Percentiles rank a stretch among this genome's conserved stretches.
These are phyloP conservation scores for Afroboletus lepidellus DNA, from an alignment of 1,284 basidiomycete genomes.

Conservation along the genomic window DNA sequence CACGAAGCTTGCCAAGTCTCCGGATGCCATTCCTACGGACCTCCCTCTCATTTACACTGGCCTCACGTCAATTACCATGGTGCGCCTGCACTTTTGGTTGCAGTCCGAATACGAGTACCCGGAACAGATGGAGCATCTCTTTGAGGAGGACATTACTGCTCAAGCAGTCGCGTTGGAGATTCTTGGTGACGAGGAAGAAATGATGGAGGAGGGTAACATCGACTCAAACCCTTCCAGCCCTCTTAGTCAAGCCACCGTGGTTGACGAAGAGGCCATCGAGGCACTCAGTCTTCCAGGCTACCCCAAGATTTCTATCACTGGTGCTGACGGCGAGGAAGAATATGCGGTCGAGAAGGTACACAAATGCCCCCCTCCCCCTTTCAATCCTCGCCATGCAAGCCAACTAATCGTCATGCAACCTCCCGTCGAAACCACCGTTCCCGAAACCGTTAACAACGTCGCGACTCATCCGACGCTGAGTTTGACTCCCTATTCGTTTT, in stretches of 20 bases:
- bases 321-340: conserved; percentile 3
- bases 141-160: conserved; percentile 23
- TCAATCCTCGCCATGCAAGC: conserved; percentile 14
- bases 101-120: conserved; percentile 24
- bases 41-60: conserved; percentile 23
- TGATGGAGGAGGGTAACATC: conserved; percentile 5
- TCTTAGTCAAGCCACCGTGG: conserved; percentile 20
- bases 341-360: conserved; percentile 6
- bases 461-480: conserved; percentile 23
- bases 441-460: conserved; percentile 18
- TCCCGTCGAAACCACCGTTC: conserved; percentile 13
- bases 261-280: conserved; percentile 22
- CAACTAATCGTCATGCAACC: conserved; percentile 27
- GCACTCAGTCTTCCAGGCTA: conserved; percentile 2
- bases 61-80: conserved; percentile 27
- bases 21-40: conserved; percentile 13
- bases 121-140: conserved; percentile 23
- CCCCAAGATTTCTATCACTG: conserved; percentile 2
- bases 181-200: conserved; percentile 19
- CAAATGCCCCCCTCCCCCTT: background rate
- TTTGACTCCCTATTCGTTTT: conserved; percentile 12
- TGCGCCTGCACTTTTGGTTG: conserved; percentile 27
- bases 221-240: conserved; percentile 7
- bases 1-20: conserved; percentile 18
- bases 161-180: conserved; percentile 25